Conservation (phyloP, 345 rosid species). For the Salix viminalis region DNA sequence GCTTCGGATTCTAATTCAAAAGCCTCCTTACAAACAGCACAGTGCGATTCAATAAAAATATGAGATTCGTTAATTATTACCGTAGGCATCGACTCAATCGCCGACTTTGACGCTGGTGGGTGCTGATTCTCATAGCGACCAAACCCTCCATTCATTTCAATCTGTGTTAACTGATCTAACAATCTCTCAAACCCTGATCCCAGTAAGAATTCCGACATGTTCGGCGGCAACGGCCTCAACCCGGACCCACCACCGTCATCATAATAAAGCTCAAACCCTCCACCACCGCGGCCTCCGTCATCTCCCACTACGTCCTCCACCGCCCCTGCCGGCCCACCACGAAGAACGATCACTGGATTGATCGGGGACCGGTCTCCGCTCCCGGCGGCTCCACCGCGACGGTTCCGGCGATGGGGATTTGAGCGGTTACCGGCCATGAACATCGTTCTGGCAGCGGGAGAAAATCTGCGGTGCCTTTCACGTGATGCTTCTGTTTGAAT, state of each 20-base stretch:
- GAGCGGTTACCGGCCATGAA: constrained; percentile 33
- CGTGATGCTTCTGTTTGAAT: constrained; percentile 23
- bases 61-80: constrained; percentile 43
- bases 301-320: constrained; percentile 5
- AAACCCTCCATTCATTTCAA: constrained; percentile 59
- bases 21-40: constrained; percentile 86
- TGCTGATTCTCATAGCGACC: constrained; percentile 42
- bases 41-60: constrained; percentile 51
- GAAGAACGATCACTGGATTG: constrained; percentile 78
- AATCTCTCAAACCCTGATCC: constrained; percentile 87
- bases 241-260: constrained; percentile 83
- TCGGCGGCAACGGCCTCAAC: constrained; percentile 70
- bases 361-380: constrained; percentile 57
- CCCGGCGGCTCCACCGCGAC: constrained; percentile 1
- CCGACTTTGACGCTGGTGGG: constrained; percentile 83
- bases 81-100: constrained; percentile 73
- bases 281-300: constrained; percentile 6
- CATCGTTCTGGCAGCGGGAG: constrained; percentile 35
- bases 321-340: constrained; percentile 43
- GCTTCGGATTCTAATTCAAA: constrained; percentile 65
- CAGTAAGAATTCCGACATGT: constrained; percentile 74
- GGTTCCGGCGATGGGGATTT: constrained; percentile 2
- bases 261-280: constrained; percentile 64
- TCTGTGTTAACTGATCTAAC: constrained; percentile 71
- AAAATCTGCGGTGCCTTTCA: constrained; percentile 9